Evolutionary conservation across 495 filamentous ascomycete genomes (phyloP), one percentile per base, ranked within the genome.

Genomic region (Xylaria telfairii): DNA sequence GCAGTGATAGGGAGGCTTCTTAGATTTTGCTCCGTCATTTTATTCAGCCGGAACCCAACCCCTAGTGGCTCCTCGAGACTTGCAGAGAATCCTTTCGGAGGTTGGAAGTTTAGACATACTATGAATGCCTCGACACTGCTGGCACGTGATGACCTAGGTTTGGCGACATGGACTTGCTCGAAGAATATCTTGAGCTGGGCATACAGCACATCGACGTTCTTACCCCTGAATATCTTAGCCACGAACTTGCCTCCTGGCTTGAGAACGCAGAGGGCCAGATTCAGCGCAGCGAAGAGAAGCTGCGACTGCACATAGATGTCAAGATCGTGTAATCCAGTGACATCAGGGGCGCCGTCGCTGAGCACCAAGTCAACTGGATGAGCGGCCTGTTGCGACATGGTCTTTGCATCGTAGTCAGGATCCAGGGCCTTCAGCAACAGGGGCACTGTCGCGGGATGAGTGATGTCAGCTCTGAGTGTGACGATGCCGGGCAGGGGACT

Each of bases 261-360:
- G 49, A 99, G 87, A 42, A 98, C 93, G 77, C 94, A 95, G 12
- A 97, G 85, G 10, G 96, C 93, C 2, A 99, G 89, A 78, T 97
- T 97, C 19, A 99, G 87, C 0, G 96, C 96, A 2, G 95, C 92
- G 78, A 94, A 97, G 64, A 99, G 91, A 24, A 99, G 88, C 81
- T 98, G 95, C 4, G 93, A 93, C 80, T 99, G 96, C 21, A 99
- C 92, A 79, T 98, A 98, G 74, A 98, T 98, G 79, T 99, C 96
- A 9, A 99, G 87, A 80, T 99, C 96, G 78, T 99, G 96, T 4
- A 99, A 84, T 28, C 96, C 96, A 0, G 96, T 99, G 46, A 98
- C 96, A 77, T 99, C 96, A 9, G 96, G 96, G 1, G 96, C 96
- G 46, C 96, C 96, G 73, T 99, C 96, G 61, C 92, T 96, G 65